These are phyloP conservation scores for Candida albicans DNA, from an alignment of 1,139 yeast species.

Conservation along the genomic window DNA sequence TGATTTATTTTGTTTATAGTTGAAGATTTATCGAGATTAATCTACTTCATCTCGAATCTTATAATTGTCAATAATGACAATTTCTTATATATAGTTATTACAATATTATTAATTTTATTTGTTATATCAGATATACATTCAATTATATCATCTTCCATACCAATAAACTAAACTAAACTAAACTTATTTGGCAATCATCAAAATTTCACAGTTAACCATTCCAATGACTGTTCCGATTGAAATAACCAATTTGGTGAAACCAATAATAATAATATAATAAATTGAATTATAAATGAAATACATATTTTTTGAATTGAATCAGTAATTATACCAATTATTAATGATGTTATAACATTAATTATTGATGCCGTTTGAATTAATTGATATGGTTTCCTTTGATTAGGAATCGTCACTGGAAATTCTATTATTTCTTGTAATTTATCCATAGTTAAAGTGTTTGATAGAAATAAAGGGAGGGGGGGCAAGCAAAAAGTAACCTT, in stretches of 20 bases:
- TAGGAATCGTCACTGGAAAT: constrained; percentile 18
- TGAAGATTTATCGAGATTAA: too few species aligned
- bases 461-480: too few species aligned
- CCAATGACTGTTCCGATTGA: constrained; percentile 11
- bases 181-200: background rate
- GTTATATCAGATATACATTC: too few species aligned
- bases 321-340: constrained; percentile 13
- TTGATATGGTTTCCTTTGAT: constrained; percentile 14
- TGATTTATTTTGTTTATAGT: background rate
- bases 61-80: background rate
- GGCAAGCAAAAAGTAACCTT: too few species aligned
- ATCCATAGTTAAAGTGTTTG: constrained; percentile 9
- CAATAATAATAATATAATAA: constrained; percentile 11
- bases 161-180: background rate
- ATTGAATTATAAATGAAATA: constrained; percentile 14
- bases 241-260: constrained; percentile 17
- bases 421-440: constrained; percentile 11
- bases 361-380: constrained; percentile 11
- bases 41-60: too few species aligned
- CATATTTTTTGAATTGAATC: constrained; percentile 11
- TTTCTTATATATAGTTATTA: background rate
- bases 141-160: background rate
- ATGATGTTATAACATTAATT: constrained; percentile 12
- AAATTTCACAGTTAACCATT: constrained; percentile 15
- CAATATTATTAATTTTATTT: background rate